Conservation (phyloP, 257 asterid genomes). For the Nemophila menziesii region DNA sequence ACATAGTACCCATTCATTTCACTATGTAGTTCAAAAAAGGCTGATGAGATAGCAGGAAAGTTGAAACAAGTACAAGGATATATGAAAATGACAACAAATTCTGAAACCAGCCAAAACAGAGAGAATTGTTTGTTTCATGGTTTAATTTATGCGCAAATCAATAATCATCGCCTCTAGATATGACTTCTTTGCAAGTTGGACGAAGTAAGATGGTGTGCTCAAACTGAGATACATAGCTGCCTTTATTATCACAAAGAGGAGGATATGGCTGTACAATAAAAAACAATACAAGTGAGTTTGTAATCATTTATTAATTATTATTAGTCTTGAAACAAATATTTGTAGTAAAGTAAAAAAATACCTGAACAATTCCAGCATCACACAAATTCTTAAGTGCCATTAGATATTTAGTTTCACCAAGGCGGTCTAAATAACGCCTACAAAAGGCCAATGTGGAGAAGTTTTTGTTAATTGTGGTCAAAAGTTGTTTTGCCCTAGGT, state of each 20-base stretch:
- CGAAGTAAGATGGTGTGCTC: constrained; percentile 97
- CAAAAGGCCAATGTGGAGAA: constrained; percentile 95
- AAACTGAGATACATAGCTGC: constrained; percentile 87
- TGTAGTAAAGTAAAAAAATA: constrained; percentile 9
- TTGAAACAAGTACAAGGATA: no score
- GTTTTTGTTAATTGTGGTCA: constrained; percentile 82
- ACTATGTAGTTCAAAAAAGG: no score
- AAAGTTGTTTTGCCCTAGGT: constrained; percentile 83
- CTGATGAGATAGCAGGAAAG: no score
- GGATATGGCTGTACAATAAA: constrained; percentile 64
- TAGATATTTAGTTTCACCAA: constrained; percentile 85
- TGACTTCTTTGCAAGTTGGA: constrained; percentile 99
- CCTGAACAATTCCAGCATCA: constrained; percentile 92
- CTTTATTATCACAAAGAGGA: constrained; percentile 86
- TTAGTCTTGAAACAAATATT: background rate
- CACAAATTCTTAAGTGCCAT: constrained; percentile 97
- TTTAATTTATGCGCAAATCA: no score
- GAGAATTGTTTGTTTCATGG: no score
- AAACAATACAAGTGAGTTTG: background rate
- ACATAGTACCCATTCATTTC: no score
- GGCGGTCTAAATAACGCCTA: constrained; percentile 83
- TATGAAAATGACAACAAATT: no score
- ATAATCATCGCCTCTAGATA: constrained; percentile 94
- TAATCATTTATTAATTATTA: background rate
- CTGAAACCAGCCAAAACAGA: no score